Percentiles rank a stretch among this genome's conserved stretches.
phyloP scores from a whole-genome alignment of 2,329 filamentous ascomycete species.

The Aspergillus fijiensis region DNA sequence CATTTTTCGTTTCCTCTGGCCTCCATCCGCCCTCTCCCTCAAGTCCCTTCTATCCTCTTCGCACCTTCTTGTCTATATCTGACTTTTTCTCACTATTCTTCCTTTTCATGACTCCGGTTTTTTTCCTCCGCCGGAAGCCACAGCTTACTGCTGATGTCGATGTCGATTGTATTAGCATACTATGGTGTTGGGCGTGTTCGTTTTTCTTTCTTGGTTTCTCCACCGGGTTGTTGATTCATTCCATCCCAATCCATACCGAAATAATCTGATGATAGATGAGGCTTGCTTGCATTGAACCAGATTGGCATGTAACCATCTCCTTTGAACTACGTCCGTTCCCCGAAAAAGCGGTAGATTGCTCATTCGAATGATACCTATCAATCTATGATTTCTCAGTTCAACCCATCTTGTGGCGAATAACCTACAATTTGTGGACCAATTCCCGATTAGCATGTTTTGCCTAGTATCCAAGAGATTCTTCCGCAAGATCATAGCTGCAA shows the following conservation, averaged over 20 bases:
- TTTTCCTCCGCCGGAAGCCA: not conserved
- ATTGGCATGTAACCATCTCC: not conserved
- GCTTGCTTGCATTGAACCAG: not conserved
- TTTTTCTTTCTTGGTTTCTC: not conserved
- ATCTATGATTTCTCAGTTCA: no score
- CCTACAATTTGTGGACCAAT: no score
- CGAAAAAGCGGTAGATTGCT: no score
- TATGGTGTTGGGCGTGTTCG: constrained; percentile 21
- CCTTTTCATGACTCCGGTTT: not conserved
- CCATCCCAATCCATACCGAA: not conserved
- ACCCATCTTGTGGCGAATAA: no score
- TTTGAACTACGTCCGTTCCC: no score
- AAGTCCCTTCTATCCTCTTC: constrained; percentile 12
- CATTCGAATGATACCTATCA: no score
- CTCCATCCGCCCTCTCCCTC: constrained; percentile 21
- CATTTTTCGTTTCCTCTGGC: constrained; percentile 20
- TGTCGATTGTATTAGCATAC: constrained; percentile 16
- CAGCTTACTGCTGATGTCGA: constrained; percentile 7
- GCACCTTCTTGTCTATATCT: constrained; percentile 5
- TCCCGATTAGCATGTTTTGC: no score
- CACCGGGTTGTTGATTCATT: not conserved
- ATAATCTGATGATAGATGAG: not conserved
- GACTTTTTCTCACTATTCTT: not conserved
- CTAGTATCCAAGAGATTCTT: no score
- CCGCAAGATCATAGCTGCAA: no score